Evolutionary conservation across 2,329 filamentous ascomycete species (phyloP), one percentile per base, ranked within the genome.

Genomic region (Hortaea werneckii): DNA sequence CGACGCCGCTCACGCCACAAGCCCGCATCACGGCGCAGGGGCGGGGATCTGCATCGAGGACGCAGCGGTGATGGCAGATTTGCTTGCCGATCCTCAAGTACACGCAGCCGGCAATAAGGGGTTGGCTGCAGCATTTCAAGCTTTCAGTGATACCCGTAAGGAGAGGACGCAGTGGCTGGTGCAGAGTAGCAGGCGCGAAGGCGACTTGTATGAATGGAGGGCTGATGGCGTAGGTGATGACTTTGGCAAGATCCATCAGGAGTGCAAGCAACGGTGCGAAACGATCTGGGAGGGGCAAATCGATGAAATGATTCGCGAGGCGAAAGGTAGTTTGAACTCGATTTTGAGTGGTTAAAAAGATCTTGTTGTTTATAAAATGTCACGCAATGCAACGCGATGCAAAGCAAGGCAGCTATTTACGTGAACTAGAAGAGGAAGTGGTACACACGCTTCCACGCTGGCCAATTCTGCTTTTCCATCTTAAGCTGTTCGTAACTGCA

Each of bases 401-500:
- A 20, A 20, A 20, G 4, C 20, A 20, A 20, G 20, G 20, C 20
- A 20, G 20, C 20, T 20, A 20, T 20, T 20, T 20, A 20, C 20
- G 20, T 20, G 20, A 20, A 20, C 58, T 55, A 74, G 51, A 70
- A 74, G 40, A 72, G 67, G 48, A 67, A 68, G 51, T 73, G 73
- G 55, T 73, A 74, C 4, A 65, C 56, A 49, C 65, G 68, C 63
- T 71, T 73, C 70, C 70, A 74, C 46, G 38, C 58, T 8, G 71
- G 70, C 70, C 70, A 73, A 11, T 56, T 55, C 29, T 74, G 76
- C 57, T 74, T 73, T 69, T 95, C 88, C 43, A 83, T 82, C 37
- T 74, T 69, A 70, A 95, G 89, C 64, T 94, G 84, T 37, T 82
- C 81, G 65, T 82, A 35, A 35, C n/a, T 9, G 32, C 32, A 4